phyloP scores from a whole-genome alignment of 169 alveolate genomes.

The Eimeria praecox region DNA sequence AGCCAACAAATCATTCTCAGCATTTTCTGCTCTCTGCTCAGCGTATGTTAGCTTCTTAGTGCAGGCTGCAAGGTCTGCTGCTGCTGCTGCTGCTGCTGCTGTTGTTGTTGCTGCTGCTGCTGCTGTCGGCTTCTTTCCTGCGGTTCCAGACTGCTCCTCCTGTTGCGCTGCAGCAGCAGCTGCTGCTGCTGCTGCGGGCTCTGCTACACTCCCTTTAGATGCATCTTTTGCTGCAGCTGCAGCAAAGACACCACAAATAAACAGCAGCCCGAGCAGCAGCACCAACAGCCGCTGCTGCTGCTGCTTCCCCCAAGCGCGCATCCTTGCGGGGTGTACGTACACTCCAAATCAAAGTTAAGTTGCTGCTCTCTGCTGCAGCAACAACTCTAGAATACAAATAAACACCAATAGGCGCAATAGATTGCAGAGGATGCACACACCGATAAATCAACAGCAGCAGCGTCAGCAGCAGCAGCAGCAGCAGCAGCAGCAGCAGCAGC shows the following conservation, averaged over 20 bases:
- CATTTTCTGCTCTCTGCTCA: slow-evolving; percentile 30
- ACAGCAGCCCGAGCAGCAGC: slow-evolving; percentile 10
- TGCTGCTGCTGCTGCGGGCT: not conserved
- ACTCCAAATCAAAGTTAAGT: not conserved
- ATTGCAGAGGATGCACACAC: not conserved
- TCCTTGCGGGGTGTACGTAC: not conserved
- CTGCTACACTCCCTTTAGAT: too few species aligned
- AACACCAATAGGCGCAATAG: not conserved
- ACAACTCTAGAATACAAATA: not conserved
- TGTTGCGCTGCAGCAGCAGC: not conserved
- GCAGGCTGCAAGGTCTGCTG: not conserved
- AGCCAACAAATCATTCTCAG: slow-evolving; percentile 17
- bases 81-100: not conserved
- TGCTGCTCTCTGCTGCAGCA: slow-evolving; percentile 11
- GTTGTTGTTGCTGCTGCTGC: slow-evolving; percentile 37
- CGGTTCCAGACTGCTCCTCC: too few species aligned
- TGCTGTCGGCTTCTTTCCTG: too few species aligned
- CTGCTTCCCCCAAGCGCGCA: slow-evolving; percentile 14
- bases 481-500: not conserved
- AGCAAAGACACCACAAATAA: not conserved
- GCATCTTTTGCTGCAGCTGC: slow-evolving; percentile 8
- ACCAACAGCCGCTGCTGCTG: slow-evolving; percentile 29
- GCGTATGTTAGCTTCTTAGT: not conserved
- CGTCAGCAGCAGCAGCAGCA: slow-evolving; percentile 57
- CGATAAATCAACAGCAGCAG: not conserved